These are phyloP conservation scores for Cladosporium velox DNA, from an alignment of 2,329 filamentous ascomycete genomes.

Conservation along the genomic window DNA sequence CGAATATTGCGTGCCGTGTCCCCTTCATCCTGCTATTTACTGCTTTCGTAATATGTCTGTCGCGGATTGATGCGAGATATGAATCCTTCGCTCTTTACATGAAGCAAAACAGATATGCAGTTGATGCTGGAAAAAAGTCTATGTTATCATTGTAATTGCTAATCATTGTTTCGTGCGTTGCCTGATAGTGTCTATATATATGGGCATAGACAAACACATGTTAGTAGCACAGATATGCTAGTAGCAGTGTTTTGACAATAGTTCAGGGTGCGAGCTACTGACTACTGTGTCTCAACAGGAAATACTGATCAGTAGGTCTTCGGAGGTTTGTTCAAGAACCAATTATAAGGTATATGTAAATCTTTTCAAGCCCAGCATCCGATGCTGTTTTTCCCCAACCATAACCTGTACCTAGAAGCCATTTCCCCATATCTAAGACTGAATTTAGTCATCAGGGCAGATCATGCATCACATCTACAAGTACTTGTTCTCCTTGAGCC, in stretches of 20 bases:
- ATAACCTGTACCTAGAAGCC: not conserved
- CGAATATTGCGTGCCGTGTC: not conserved
- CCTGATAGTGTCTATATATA: too few relatives aligned
- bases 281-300: too few relatives aligned
- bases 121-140: too few relatives aligned
- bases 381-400: not conserved
- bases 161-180: too few relatives aligned
- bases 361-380: not conserved
- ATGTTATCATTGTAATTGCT: too few relatives aligned
- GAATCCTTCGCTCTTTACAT: too few relatives aligned
- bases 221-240: too few relatives aligned
- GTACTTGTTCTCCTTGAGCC: constrained; percentile 69
- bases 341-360: not conserved
- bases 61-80: not conserved
- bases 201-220: too few relatives aligned
- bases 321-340: not conserved
- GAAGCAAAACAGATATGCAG: too few relatives aligned
- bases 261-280: too few relatives aligned
- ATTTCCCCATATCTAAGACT: not conserved
- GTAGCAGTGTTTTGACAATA: too few relatives aligned
- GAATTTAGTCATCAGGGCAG: not conserved
- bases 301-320: not conserved
- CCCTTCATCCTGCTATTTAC: not conserved
- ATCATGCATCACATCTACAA: constrained; percentile 35
- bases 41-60: not conserved